These are phyloP conservation scores for Verticillium nonalfalfae DNA, from an alignment of 2,329 filamentous ascomycete genomes.

Conservation along the genomic window DNA sequence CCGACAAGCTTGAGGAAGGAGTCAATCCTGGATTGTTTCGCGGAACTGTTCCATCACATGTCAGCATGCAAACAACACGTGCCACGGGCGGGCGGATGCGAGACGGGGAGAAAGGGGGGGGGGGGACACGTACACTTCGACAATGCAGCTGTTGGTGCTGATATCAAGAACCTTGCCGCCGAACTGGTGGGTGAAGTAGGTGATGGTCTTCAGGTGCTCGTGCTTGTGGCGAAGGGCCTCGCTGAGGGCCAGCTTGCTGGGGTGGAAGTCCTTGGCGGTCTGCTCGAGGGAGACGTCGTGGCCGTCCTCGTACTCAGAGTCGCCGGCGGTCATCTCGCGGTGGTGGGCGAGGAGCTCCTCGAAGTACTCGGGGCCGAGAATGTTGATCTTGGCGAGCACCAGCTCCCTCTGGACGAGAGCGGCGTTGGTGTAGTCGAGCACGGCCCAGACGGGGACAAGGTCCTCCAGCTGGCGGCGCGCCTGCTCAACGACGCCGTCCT, in stretches of 20 bases:
- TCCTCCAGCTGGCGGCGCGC: slow-evolving; percentile 93
- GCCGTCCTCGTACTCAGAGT: slow-evolving; percentile 26
- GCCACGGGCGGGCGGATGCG: too few species aligned
- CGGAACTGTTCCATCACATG: slow-evolving; percentile 52
- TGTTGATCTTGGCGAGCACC: slow-evolving; percentile 92
- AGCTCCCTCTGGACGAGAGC: slow-evolving; percentile 94
- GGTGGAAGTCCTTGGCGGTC: slow-evolving; percentile 70
- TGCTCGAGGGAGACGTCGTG: slow-evolving; percentile 36
- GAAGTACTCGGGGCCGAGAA: slow-evolving; percentile 95
- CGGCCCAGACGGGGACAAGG: slow-evolving; percentile 95
- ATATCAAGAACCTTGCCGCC: slow-evolving; percentile 97
- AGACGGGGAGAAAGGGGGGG: neutral
- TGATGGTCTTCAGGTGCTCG: slow-evolving; percentile 93
- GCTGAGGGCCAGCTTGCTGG: slow-evolving; percentile 75
- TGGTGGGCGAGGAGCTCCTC: slow-evolving; percentile 95
- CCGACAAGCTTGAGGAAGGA: slow-evolving; percentile 94
- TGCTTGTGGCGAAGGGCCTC: slow-evolving; percentile 95
- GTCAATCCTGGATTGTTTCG: slow-evolving; percentile 89
- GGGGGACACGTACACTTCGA: slow-evolving; percentile 70
- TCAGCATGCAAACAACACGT: neutral
- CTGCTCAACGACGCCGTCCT: slow-evolving; percentile 96
- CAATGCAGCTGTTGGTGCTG: slow-evolving; percentile 96
- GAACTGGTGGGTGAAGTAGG: slow-evolving; percentile 94
- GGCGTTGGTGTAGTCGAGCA: slow-evolving; percentile 89
- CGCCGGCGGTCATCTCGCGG: slow-evolving; percentile 66